A percentile compares a stretch with the other conserved stretches of the same genome.
phyloP scores from a whole-genome alignment of 140 eudicot species.

The Oenanthe javanica region DNA sequence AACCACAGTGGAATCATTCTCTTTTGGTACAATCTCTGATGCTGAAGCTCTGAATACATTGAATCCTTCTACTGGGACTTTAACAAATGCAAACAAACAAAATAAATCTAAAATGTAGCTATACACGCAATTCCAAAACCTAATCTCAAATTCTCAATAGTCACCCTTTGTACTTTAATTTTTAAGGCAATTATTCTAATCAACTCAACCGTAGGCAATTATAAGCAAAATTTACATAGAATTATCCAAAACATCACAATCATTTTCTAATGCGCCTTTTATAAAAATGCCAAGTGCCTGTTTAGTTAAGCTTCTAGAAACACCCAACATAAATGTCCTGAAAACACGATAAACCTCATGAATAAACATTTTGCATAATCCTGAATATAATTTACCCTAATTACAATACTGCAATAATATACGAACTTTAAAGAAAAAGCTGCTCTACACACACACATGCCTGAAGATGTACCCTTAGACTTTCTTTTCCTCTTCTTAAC shows the following conservation, averaged over 20 bases:
- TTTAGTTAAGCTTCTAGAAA: no score
- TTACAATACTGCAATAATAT: not conserved
- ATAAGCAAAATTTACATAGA: not conserved
- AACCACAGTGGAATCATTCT: constrained; percentile 26
- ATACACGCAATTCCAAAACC: not conserved
- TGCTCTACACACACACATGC: not conserved
- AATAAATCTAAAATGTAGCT: constrained; percentile 14
- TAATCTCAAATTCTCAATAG: not conserved
- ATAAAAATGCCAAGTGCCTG: no score
- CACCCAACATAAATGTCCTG: not conserved
- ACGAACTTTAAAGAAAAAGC: not conserved
- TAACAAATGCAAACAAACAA: constrained; percentile 13
- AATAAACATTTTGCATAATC: not conserved
- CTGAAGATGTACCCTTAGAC: constrained; percentile 19
- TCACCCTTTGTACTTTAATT: not conserved
- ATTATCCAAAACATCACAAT: not conserved
- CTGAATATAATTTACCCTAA: not conserved
- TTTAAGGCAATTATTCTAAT: not conserved
- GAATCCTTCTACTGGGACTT: constrained; percentile 71
- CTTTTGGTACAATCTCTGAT: constrained; percentile 30
- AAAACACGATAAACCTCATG: not conserved
- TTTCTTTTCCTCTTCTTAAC: constrained; percentile 73
- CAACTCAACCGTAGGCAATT: not conserved
- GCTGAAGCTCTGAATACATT: constrained; percentile 62
- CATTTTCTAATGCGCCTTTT: not conserved